phyloP scores from a whole-genome alignment of 345 rosid species.

The Abelmoschus esculentus region DNA sequence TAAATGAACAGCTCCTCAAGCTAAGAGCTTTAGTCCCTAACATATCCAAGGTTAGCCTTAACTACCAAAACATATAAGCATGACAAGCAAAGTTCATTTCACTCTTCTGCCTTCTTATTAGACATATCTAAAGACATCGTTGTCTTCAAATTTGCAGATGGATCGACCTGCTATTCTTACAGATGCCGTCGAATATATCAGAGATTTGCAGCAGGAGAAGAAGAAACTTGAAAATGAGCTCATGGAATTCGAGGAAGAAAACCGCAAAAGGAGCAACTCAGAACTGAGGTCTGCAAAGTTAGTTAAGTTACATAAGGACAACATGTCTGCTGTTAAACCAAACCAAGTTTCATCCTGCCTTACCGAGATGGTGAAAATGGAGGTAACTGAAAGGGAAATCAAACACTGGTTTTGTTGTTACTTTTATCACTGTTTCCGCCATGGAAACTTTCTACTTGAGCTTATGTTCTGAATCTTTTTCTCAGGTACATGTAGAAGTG shows the following conservation, averaged over 20 bases:
- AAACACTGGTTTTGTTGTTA: constrained; percentile 4
- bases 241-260: constrained; percentile 36
- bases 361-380: constrained; percentile 3
- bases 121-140: constrained; percentile 3
- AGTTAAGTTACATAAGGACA: constrained; percentile 13
- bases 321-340: constrained; percentile 9
- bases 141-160: constrained; percentile 40
- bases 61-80: background rate
- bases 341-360: constrained; percentile 13
- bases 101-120: background rate
- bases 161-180: constrained; percentile 51
- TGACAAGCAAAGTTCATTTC: background rate
- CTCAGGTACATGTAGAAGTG: constrained; percentile 53
- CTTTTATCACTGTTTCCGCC: background rate
- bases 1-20: constrained; percentile 45
- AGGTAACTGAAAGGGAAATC: constrained; percentile 22
- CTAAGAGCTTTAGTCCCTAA: constrained; percentile 69
- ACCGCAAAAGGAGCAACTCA: constrained; percentile 17
- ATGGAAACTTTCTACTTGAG: background rate
- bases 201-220: constrained; percentile 39
- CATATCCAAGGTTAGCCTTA: constrained; percentile 59
- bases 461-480: constrained; percentile 2
- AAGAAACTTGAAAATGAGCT: constrained; percentile 58
- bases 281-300: constrained; percentile 12
- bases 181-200: constrained; percentile 77